These are phyloP conservation scores for Geranium brycei DNA, from an alignment of 345 rosid genomes.

Conservation along the genomic window DNA sequence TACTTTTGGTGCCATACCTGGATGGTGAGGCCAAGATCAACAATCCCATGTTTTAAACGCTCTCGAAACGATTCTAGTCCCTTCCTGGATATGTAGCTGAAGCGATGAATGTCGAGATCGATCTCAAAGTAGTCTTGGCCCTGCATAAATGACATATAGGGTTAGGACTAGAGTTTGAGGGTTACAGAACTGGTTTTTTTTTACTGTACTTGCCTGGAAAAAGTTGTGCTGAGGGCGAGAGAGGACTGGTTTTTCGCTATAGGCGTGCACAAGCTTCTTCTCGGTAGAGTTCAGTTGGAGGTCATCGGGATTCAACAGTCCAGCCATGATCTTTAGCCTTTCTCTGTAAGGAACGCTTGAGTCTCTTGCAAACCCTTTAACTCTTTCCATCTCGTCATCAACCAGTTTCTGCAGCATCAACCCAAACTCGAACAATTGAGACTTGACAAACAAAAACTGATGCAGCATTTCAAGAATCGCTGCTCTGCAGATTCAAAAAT, in stretches of 20 bases:
- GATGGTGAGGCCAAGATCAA: conserved; percentile 75
- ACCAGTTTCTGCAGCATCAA: conserved; percentile 46
- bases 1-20: conserved; percentile 37
- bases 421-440: neutral
- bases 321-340: conserved; percentile 76
- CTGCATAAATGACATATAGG: conserved; percentile 20
- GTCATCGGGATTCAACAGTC: conserved; percentile 77
- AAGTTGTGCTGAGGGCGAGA: conserved; percentile 94
- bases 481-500: neutral
- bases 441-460: neutral
- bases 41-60: conserved; percentile 57
- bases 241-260: conserved; percentile 86
- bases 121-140: conserved; percentile 87
- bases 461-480: neutral
- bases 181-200: neutral
- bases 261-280: conserved; percentile 64
- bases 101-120: conserved; percentile 82
- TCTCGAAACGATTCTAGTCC: conserved; percentile 85
- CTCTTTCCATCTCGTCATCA: conserved; percentile 76
- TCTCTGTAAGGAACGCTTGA: conserved; percentile 63
- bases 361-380: conserved; percentile 77
- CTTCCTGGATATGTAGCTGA: conserved; percentile 84
- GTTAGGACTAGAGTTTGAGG: neutral
- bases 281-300: conserved; percentile 67
- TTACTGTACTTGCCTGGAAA: conserved; percentile 36